Evolutionary conservation across 495 filamentous ascomycete genomes (phyloP).

Genomic region (Penicillium atrosanguineum): DNA sequence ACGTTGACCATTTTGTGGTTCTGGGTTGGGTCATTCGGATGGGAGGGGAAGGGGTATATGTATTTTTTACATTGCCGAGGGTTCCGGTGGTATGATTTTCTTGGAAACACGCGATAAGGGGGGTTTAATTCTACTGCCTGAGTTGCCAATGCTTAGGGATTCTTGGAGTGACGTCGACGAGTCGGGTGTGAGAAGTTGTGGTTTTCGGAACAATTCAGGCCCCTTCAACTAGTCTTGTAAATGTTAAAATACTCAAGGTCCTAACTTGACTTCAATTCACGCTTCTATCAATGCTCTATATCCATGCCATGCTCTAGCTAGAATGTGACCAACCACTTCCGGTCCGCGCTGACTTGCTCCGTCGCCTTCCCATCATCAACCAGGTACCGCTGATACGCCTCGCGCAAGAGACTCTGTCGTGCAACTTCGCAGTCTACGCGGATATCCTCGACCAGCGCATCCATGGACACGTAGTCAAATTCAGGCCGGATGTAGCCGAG

Average conservation of each 20-base stretch:
- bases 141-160: conserved; percentile 21
- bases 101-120: conserved; percentile 21
- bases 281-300: neutral
- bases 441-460: conserved; percentile 86
- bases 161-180: conserved; percentile 25
- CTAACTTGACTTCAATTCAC: neutral
- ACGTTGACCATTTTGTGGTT: conserved; percentile 23
- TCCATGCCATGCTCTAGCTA: neutral
- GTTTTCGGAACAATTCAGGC: neutral
- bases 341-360: conserved; percentile 26
- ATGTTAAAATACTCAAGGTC: neutral
- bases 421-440: conserved; percentile 83
- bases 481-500: conserved; percentile 88
- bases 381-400: conserved; percentile 59
- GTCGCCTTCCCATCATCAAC: conserved; percentile 35
- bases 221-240: neutral
- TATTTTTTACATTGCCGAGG: neutral
- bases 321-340: conserved; percentile 41
- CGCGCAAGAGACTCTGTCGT: conserved; percentile 64
- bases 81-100: conserved; percentile 1
- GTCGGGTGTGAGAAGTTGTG: conserved; percentile 12
- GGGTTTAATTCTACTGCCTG: conserved; percentile 9
- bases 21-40: neutral
- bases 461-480: conserved; percentile 78
- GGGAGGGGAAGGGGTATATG: neutral